phyloP scores from a whole-genome alignment of 805 yeast species.

The Candida pseudofarinosa region DNA sequence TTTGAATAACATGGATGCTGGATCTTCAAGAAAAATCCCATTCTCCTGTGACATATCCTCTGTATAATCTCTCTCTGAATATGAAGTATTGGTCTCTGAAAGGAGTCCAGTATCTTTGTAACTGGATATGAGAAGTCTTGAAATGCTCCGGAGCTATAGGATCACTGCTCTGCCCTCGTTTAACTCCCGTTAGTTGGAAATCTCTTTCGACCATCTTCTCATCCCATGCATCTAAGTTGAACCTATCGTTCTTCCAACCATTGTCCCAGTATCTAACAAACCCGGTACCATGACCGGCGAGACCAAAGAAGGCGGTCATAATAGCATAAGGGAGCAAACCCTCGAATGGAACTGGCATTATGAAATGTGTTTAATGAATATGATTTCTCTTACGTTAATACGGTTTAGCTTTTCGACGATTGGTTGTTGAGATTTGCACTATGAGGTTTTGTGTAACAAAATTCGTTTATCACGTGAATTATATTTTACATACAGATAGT shows the following conservation, averaged over 20 bases:
- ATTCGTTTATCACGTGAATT: background rate
- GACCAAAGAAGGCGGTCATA: constrained; percentile 42
- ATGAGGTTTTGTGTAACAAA: background rate
- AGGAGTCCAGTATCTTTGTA: constrained; percentile 43
- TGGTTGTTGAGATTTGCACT: background rate
- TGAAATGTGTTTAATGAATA: background rate
- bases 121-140: constrained; percentile 44
- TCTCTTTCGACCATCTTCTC: constrained; percentile 64
- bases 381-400: background rate
- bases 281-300: constrained; percentile 45
- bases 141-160: constrained; percentile 74
- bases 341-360: constrained; percentile 46
- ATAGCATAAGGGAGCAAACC: constrained; percentile 44
- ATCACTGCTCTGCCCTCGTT: constrained; percentile 62
- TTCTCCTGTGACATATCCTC: constrained; percentile 42
- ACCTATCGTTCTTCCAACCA: constrained; percentile 46
- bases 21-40: constrained; percentile 33
- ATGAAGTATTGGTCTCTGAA: constrained; percentile 45
- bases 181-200: constrained; percentile 67
- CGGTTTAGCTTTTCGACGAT: background rate
- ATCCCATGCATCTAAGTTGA: constrained; percentile 41
- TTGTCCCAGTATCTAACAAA: constrained; percentile 46
- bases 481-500: background rate
- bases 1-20: background rate
- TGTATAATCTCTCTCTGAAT: constrained; percentile 44